Evolutionary conservation across 495 filamentous ascomycete species (phyloP).

Genomic region (Endocarpon pusillum): DNA sequence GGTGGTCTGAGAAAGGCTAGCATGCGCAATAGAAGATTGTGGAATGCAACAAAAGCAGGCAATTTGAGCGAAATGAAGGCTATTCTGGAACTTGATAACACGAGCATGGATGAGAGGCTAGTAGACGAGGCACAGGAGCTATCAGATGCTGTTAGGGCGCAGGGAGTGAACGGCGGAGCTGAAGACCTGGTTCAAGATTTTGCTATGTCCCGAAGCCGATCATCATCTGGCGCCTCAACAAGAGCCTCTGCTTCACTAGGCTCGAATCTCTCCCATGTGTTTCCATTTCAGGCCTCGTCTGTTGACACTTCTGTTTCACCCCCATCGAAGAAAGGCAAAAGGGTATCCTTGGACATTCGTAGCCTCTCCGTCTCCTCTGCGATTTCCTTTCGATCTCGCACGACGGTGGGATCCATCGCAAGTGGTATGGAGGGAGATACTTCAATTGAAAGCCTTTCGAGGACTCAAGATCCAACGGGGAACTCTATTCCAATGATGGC

Average conservation of each 20-base stretch:
- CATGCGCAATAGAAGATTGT: slow-evolving; percentile 66
- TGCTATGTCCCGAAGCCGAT: slow-evolving; percentile 13
- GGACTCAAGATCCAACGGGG: slow-evolving; percentile 64
- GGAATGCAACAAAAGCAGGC: slow-evolving; percentile 68
- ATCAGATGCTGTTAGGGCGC: slow-evolving; percentile 20
- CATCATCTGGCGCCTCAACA: slow-evolving; percentile 7
- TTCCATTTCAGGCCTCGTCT: slow-evolving; percentile 58
- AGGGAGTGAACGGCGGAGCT: slow-evolving; percentile 22
- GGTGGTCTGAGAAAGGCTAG: slow-evolving; percentile 69
- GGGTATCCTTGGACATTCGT: slow-evolving; percentile 71
- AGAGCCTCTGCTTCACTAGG: slow-evolving; percentile 7
- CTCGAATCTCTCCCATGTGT: slow-evolving; percentile 65
- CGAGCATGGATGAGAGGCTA: slow-evolving; percentile 14
- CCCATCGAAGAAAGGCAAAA: slow-evolving; percentile 43
- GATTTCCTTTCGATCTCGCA: slow-evolving; percentile 57
- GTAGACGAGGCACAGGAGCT: slow-evolving; percentile 15
- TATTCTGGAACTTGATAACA: slow-evolving; percentile 55
- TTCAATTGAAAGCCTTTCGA: slow-evolving; percentile 62
- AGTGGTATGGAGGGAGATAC: slow-evolving; percentile 70
- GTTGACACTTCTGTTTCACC: slow-evolving; percentile 17
- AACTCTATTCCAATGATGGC: slow-evolving; percentile 96
- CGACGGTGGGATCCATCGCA: slow-evolving; percentile 53
- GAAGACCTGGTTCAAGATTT: slow-evolving; percentile 12
- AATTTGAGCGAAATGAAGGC: slow-evolving; percentile 55
- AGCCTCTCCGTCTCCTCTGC: slow-evolving; percentile 77